Evolutionary conservation across 257 asterid genomes (phyloP).

Genomic region (Nicotiana tabacum): DNA sequence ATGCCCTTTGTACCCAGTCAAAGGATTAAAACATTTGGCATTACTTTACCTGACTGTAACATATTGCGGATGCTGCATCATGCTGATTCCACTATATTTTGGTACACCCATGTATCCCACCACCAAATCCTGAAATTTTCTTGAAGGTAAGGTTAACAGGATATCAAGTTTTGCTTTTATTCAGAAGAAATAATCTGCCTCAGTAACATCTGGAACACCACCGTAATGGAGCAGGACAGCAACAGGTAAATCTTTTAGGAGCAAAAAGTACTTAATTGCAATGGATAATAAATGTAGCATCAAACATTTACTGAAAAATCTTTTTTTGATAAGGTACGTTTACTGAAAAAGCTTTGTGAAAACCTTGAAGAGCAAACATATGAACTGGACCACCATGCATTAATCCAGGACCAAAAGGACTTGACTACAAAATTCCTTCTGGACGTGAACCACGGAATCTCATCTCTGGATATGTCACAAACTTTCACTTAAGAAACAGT

Average conservation of each 20-base stretch:
- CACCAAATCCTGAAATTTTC: slow-evolving; percentile 77
- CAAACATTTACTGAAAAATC: background rate
- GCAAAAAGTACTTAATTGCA: background rate
- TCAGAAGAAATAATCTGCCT: background rate
- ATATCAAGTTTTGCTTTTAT: background rate
- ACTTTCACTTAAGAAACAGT: slow-evolving; percentile 1
- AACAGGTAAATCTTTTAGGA: background rate
- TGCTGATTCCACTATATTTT: slow-evolving; percentile 75
- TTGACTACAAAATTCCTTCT: background rate
- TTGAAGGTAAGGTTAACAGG: slow-evolving; percentile 10
- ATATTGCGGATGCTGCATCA: slow-evolving; percentile 94
- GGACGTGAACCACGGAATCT: background rate
- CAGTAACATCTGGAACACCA: background rate
- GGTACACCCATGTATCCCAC: slow-evolving; percentile 99
- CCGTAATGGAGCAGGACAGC: background rate
- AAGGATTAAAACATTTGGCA: slow-evolving; percentile 1
- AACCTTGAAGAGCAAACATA: background rate
- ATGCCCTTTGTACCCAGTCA: background rate
- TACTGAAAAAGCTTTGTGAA: background rate
- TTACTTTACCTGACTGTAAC: slow-evolving; percentile 73
- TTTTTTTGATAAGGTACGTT: background rate
- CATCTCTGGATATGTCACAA: background rate
- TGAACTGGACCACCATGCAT: background rate
- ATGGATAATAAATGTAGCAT: background rate
- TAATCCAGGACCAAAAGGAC: background rate